Evolutionary conservation across 2,329 filamentous ascomycete genomes (phyloP).

Genomic region (Verticillium nubilum): DNA sequence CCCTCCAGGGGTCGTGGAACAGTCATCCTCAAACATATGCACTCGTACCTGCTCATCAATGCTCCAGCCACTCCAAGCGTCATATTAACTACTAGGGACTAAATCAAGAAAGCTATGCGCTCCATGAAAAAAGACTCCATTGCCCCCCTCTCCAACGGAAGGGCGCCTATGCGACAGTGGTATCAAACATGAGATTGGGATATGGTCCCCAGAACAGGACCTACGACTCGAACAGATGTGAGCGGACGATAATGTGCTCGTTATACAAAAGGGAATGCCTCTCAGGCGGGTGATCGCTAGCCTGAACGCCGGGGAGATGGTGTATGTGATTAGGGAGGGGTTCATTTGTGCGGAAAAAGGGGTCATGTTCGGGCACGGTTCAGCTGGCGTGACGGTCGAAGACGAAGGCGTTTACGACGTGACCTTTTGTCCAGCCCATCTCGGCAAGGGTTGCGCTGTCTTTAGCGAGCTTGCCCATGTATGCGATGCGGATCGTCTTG

Average conservation of each 20-base stretch:
- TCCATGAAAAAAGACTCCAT: not conserved
- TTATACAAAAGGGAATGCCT: not conserved
- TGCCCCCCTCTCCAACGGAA: not conserved
- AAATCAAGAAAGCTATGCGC: not conserved
- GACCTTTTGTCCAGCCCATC: slow-evolving; percentile 70
- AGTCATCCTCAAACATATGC: too few relatives aligned
- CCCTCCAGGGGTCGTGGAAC: too few relatives aligned
- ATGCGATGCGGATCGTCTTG: slow-evolving; percentile 65
- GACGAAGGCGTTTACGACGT: slow-evolving; percentile 74
- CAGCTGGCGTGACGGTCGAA: slow-evolving; percentile 36
- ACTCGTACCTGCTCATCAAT: too few relatives aligned
- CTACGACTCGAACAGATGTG: not conserved
- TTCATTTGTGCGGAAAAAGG: not conserved
- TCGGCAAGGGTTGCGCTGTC: slow-evolving; percentile 59
- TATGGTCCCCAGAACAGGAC: not conserved
- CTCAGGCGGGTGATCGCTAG: not conserved
- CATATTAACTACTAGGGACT: not conserved
- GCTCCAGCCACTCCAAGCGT: not conserved
- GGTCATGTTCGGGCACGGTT: not conserved
- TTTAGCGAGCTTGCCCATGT: slow-evolving; percentile 75
- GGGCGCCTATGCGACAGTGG: not conserved
- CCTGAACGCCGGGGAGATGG: not conserved
- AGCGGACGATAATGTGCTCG: not conserved
- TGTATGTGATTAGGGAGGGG: not conserved
- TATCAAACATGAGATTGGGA: not conserved